Conservation (phyloP, 441 rosid species). For the Jatropha multifida region DNA sequence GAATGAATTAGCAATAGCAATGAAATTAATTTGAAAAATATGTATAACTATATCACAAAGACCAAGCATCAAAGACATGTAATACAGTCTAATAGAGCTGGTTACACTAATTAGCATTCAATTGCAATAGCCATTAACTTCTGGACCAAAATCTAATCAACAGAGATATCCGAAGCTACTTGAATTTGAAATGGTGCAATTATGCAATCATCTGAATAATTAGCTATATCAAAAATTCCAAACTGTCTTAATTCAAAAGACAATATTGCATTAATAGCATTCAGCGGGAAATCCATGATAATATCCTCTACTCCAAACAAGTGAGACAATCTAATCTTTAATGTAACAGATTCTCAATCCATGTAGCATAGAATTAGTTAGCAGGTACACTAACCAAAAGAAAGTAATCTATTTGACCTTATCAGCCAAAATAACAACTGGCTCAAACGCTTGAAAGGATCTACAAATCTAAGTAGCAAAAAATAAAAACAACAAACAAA, state of each 20-base stretch:
- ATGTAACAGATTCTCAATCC: slow-evolving; percentile 18
- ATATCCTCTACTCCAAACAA: slow-evolving; percentile 2
- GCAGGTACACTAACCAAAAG: slow-evolving; percentile 22
- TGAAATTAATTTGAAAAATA: neutral
- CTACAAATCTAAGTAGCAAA: slow-evolving; percentile 23
- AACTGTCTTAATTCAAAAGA: neutral
- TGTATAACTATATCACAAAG: slow-evolving; percentile 4
- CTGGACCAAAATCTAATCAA: neutral
- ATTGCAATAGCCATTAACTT: neutral
- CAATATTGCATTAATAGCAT: neutral
- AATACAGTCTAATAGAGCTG: neutral
- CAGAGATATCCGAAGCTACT: too few species aligned
- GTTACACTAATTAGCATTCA: neutral
- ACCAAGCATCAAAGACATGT: neutral
- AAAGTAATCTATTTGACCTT: slow-evolving; percentile 19
- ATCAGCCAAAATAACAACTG: slow-evolving; percentile 18
- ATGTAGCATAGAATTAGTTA: slow-evolving; percentile 5
- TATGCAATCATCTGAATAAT: too few species aligned
- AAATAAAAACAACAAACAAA: slow-evolving; percentile 24
- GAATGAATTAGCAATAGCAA: neutral
- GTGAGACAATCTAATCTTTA: slow-evolving; percentile 9
- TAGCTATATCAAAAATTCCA: neutral
- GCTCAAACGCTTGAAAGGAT: slow-evolving; percentile 20
- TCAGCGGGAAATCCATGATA: neutral
- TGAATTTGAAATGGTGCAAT: neutral